These are phyloP conservation scores for Russula vinacea DNA, from an alignment of 768 basidiomycete genomes.

Conservation along the genomic window DNA sequence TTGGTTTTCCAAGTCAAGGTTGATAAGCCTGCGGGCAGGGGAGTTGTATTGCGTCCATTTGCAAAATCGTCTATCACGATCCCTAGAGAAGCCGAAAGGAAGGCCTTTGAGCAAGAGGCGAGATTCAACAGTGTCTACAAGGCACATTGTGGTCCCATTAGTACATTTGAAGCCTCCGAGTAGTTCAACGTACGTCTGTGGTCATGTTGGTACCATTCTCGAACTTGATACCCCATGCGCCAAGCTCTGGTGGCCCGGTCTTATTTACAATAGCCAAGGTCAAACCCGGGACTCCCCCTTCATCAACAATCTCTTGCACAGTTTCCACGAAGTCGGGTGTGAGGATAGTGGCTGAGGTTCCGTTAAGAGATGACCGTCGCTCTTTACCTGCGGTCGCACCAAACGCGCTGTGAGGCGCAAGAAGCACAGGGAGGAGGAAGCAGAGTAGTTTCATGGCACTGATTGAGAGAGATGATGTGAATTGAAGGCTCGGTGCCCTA, in stretches of 20 bases:
- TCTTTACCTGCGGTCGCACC: not conserved
- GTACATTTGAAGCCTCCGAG: not conserved
- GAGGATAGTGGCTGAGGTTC: not conserved
- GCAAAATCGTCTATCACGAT: slow-evolving; percentile 45
- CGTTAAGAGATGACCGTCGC: not conserved
- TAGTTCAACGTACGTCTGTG: slow-evolving; percentile 15
- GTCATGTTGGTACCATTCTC: slow-evolving; percentile 24
- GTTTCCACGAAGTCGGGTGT: slow-evolving; percentile 11
- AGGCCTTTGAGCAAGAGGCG: slow-evolving; percentile 42
- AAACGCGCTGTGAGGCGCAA: not conserved
- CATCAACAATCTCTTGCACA: slow-evolving; percentile 1
- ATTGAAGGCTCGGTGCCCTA: not conserved
- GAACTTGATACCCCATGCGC: slow-evolving; percentile 20
- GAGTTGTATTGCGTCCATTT: slow-evolving; percentile 37
- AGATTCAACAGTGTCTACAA: slow-evolving; percentile 41
- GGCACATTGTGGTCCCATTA: not conserved
- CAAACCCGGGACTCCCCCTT: slow-evolving; percentile 14
- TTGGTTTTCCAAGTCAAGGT: slow-evolving; percentile 41
- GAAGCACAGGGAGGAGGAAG: not conserved
- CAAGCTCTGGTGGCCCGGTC: slow-evolving; percentile 10
- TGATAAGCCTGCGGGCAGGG: slow-evolving; percentile 36
- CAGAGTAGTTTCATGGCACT: not conserved
- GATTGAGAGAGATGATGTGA: not conserved
- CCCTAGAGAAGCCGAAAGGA: slow-evolving; percentile 41
- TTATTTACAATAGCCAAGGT: slow-evolving; percentile 14